Percentiles rank a stretch among this genome's conserved stretches.
Conservation (phyloP, 169 alveolate genomes). For the Cryptosporidium tyzzeri region DNA sequence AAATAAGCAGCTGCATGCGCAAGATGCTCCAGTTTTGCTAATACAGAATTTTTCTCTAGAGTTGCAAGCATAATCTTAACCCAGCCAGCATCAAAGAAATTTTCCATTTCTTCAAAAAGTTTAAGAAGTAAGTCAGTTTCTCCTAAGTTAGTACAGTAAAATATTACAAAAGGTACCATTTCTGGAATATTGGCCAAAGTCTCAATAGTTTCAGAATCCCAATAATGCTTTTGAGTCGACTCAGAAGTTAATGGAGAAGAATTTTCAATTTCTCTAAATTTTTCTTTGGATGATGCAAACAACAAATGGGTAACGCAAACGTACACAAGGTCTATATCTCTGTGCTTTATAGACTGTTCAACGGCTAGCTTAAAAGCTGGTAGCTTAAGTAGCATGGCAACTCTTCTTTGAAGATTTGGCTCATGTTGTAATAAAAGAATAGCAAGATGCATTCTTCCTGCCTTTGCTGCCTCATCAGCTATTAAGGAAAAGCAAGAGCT, state of each 20-base stretch:
- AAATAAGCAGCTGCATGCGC: constrained; percentile 76
- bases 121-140: constrained; percentile 50
- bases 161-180: constrained; percentile 68
- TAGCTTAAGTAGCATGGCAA: constrained; percentile 80
- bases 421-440: constrained; percentile 79
- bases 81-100: constrained; percentile 73
- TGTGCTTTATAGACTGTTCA: constrained; percentile 79
- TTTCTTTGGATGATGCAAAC: constrained; percentile 1
- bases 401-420: constrained; percentile 77
- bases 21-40: constrained; percentile 41
- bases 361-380: constrained; percentile 79
- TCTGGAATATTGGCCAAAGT: constrained; percentile 56
- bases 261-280: not conserved
- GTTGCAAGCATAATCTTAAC: constrained; percentile 63
- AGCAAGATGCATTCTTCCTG: constrained; percentile 81
- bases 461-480: constrained; percentile 81
- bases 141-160: constrained; percentile 49
- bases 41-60: constrained; percentile 21
- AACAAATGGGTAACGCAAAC: constrained; percentile 77
- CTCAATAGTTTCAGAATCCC: constrained; percentile 65
- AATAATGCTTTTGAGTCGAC: constrained; percentile 47
- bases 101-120: constrained; percentile 63
- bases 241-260: not conserved
- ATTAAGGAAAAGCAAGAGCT: constrained; percentile 52
- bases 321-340: constrained; percentile 82